Conservation (phyloP, 179 eudicot species). For the Beta macrorhiza region DNA sequence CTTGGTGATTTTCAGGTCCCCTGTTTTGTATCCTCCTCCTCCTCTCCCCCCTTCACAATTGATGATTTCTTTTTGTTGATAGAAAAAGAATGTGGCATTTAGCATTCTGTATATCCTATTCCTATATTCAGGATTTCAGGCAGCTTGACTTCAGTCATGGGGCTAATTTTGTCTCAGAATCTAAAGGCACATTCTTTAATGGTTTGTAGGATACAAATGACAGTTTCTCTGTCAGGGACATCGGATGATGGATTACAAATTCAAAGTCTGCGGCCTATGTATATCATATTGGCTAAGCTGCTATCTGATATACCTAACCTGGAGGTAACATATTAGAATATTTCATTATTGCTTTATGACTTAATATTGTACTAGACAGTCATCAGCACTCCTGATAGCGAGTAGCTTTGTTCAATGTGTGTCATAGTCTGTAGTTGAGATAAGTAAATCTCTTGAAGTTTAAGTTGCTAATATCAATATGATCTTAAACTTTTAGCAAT, state of each 20-base stretch:
- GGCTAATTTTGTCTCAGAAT: neutral
- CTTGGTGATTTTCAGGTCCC: neutral
- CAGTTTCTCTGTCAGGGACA: slow-evolving; percentile 55
- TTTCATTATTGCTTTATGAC: slow-evolving; percentile 8
- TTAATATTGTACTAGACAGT: slow-evolving; percentile 3
- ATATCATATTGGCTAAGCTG: slow-evolving; percentile 67
- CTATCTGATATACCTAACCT: slow-evolving; percentile 39
- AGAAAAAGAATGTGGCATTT: neutral
- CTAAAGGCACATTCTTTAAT: slow-evolving; percentile 13
- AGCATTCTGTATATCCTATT: slow-evolving; percentile 1
- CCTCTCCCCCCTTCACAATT: neutral
- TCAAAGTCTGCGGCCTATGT: slow-evolving; percentile 59
- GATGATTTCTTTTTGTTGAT: neutral
- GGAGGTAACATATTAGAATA: slow-evolving; percentile 48
- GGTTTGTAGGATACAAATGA: slow-evolving; percentile 61
- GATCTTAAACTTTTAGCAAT: slow-evolving; percentile 20
- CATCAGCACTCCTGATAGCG: slow-evolving; percentile 12
- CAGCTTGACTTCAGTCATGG: neutral
- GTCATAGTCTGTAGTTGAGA: slow-evolving; percentile 6
- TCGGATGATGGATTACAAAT: slow-evolving; percentile 44
- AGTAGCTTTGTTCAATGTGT: slow-evolving; percentile 5
- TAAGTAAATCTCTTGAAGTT: neutral
- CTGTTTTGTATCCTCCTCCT: neutral
- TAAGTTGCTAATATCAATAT: neutral
- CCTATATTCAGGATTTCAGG: neutral